Evolutionary conservation across 768 basidiomycete species (phyloP).

Genomic region (Trametes meyenii): DNA sequence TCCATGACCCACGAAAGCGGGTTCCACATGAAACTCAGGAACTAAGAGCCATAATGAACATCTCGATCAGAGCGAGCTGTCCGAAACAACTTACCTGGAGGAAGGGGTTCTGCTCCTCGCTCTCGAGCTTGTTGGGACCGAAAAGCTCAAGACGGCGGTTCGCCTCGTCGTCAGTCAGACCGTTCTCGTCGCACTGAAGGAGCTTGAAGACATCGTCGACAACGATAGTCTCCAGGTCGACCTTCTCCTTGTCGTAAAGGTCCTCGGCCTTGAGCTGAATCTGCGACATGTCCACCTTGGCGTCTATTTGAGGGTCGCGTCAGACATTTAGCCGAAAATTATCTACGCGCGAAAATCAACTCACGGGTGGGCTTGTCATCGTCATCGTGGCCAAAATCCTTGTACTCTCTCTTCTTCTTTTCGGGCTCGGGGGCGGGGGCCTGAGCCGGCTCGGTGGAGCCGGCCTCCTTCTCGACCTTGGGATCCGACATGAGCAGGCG

Average conservation of each 20-base stretch:
- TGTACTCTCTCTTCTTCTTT: constrained; percentile 81
- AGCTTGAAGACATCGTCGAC: constrained; percentile 97
- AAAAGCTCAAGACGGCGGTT: constrained; percentile 86
- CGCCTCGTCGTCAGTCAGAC: constrained; percentile 78
- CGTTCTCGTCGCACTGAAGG: constrained; percentile 85
- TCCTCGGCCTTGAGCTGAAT: constrained; percentile 93
- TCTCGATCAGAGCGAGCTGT: not conserved
- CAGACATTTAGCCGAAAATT: constrained; percentile 1
- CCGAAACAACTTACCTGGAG: constrained; percentile 60
- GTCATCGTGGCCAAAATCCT: constrained; percentile 79
- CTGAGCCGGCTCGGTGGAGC: constrained; percentile 46
- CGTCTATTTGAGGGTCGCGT: constrained; percentile 53
- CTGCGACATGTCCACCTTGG: constrained; percentile 85
- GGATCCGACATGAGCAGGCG: constrained; percentile 40
- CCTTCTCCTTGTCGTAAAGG: constrained; percentile 98
- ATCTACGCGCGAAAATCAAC: constrained; percentile 34
- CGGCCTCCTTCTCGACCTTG: constrained; percentile 68
- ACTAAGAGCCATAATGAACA: constrained; percentile 45
- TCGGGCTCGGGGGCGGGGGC: constrained; percentile 36
- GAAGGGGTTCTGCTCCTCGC: constrained; percentile 88
- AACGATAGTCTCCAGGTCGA: constrained; percentile 95
- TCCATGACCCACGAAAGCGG: constrained; percentile 99
- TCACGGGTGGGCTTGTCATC: constrained; percentile 63
- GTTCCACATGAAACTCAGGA: constrained; percentile 99
- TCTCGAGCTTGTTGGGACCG: constrained; percentile 93